Evolutionary conservation across 768 basidiomycete genomes (phyloP).

Genomic region (Macrolepiota dolichaula): DNA sequence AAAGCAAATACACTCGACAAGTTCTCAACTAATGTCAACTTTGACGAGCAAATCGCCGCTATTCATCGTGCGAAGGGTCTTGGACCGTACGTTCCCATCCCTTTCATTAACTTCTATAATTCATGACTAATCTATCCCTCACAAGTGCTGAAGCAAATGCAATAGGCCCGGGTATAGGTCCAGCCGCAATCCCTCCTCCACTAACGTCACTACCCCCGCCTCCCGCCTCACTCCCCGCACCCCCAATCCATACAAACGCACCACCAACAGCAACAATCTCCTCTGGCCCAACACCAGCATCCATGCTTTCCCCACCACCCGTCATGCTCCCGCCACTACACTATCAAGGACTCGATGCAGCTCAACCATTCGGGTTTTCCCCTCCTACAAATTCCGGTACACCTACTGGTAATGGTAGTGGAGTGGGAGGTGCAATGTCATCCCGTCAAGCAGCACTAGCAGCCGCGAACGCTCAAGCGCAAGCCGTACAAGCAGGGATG

Average conservation of each 20-base stretch:
- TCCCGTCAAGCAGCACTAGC: slow-evolving; percentile 55
- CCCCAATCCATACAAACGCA: slow-evolving; percentile 51
- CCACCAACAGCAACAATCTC: slow-evolving; percentile 86
- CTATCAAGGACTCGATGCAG: slow-evolving; percentile 75
- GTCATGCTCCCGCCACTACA: slow-evolving; percentile 85
- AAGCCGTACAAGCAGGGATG: slow-evolving; percentile 59
- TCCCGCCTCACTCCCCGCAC: slow-evolving; percentile 71
- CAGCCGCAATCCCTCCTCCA: slow-evolving; percentile 67
- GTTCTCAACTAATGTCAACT: slow-evolving; percentile 89
- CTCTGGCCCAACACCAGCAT: slow-evolving; percentile 89
- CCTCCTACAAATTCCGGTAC: slow-evolving; percentile 36
- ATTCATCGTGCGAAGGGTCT: slow-evolving; percentile 93
- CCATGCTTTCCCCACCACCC: slow-evolving; percentile 60
- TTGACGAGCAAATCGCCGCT: slow-evolving; percentile 97
- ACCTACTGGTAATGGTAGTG: not conserved
- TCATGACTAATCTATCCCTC: slow-evolving; percentile 14
- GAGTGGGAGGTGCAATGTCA: no score
- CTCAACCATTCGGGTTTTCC: slow-evolving; percentile 78
- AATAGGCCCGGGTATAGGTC: slow-evolving; percentile 86
- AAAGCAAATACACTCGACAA: slow-evolving; percentile 91
- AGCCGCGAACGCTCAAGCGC: slow-evolving; percentile 45
- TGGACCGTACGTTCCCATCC: slow-evolving; percentile 59
- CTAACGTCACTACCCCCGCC: slow-evolving; percentile 64
- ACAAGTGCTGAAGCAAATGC: slow-evolving; percentile 69
- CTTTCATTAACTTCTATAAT: slow-evolving; percentile 3